Base-by-base conservation (phyloP, 148 eudicot species). In the Chenopodium suecicum region DNA sequence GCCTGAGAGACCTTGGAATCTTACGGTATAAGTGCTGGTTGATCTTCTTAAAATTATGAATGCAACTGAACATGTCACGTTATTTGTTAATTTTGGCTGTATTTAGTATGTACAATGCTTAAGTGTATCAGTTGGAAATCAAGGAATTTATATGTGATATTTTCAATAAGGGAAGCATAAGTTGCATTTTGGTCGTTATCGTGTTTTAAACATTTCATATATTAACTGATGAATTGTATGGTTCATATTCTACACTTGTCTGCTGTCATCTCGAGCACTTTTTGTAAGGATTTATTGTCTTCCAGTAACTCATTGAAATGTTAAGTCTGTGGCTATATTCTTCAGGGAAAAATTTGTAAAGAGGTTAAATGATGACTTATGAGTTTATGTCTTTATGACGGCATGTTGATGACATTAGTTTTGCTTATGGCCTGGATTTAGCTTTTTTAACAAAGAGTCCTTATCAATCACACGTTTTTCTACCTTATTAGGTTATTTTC, bases 1-100 rank as follows among this genome's bases (percentile, higher is more conserved):
- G 83, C 97, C 97, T 70, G 95, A 90, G 84, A 89, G 97, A 85
- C 98, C 98, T 63, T 96, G 99, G 99, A 94, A 96, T 81, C 85
- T 96, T 66, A 94, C 97, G 68, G 99, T 95, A 93, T 82, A 52
- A 67, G 54, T 58, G 70, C 78, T 63, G 32, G 16, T 75, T 58
- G 47, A 56, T 41, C 58, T 46, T 71, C 47, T 13, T 7, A 25
- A 64, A n/a, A 75, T 4, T 78, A n/a, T 73, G 47, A 67, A 22
- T 65, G 27, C 75, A 31, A 16, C 23, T 19, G 32, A 27, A 20
- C 34, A 29, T 4, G 25, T n/a, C 56, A 14, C 60, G 73, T 17
- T 16, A 37, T 60, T 25, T 63, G 17, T 72, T 29, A 9, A 48
- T 50, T 73, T 11, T 60, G 16, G 27, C 34, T 74, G 72, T 73